Evolutionary conservation across 2,329 filamentous ascomycete species (phyloP).

Genomic region (Penicillium corylophilum): DNA sequence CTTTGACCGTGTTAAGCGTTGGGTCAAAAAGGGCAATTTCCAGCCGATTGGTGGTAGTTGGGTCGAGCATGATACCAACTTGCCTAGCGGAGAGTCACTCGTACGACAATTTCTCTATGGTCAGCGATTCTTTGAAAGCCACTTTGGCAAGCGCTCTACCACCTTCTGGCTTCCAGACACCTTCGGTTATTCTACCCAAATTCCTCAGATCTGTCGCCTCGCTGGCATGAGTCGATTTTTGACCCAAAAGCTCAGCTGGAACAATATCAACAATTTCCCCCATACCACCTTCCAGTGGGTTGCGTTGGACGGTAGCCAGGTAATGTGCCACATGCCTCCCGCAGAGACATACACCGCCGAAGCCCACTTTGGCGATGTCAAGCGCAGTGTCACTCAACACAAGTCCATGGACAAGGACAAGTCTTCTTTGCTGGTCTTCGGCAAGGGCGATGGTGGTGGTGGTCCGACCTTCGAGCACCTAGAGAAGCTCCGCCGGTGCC

Average conservation of each 20-base stretch:
- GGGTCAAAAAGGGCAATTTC: slow-evolving; percentile 87
- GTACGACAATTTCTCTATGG: slow-evolving; percentile 94
- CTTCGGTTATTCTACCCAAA: slow-evolving; percentile 93
- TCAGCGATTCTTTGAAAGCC: slow-evolving; percentile 89
- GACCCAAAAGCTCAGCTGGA: slow-evolving; percentile 98
- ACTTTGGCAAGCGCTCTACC: slow-evolving; percentile 81
- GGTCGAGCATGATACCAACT: slow-evolving; percentile 98
- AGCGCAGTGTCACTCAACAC: slow-evolving; percentile 83
- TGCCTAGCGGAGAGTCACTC: slow-evolving; percentile 92
- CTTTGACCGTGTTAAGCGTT: slow-evolving; percentile 85
- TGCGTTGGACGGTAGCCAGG: slow-evolving; percentile 88
- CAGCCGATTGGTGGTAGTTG: slow-evolving; percentile 96
- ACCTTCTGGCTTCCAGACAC: slow-evolving; percentile 99
- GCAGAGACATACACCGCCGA: slow-evolving; percentile 93
- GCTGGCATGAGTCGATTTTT: slow-evolving; percentile 97
- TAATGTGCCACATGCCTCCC: slow-evolving; percentile 96
- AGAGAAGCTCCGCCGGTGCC: slow-evolving; percentile 89
- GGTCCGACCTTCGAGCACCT: slow-evolving; percentile 92
- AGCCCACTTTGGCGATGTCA: slow-evolving; percentile 92
- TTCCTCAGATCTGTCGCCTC: slow-evolving; percentile 88
- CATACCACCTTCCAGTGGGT: slow-evolving; percentile 99
- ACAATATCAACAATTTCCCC: slow-evolving; percentile 98
- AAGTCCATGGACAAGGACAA: slow-evolving; percentile 94
- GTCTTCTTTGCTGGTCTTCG: slow-evolving; percentile 88
- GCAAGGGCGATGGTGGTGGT: slow-evolving; percentile 93